These are phyloP conservation scores for Leishmania braziliensis DNA, from an alignment of 208 protist species.

Conservation along the genomic window DNA sequence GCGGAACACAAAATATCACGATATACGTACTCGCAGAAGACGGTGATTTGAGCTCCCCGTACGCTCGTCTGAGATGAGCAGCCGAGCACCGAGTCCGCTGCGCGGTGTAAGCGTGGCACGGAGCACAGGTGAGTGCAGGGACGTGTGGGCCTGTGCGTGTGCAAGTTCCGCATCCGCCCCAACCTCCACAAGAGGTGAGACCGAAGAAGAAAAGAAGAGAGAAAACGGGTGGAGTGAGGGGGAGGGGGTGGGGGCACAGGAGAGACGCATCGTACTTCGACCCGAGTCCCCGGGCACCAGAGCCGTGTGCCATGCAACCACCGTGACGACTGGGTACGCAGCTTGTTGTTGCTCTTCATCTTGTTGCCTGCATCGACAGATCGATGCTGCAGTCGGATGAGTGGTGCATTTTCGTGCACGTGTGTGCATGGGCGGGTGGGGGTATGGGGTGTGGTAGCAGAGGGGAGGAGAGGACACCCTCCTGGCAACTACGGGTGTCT, in stretches of 20 bases:
- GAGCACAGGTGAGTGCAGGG: not conserved
- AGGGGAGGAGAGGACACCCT: too few species aligned
- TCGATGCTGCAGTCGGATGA: too few species aligned
- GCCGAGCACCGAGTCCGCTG: not conserved
- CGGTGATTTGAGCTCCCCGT: not conserved
- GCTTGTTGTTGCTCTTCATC: not conserved
- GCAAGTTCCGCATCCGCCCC: too few species aligned
- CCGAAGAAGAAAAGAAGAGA: not conserved
- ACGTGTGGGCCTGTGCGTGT: not conserved
- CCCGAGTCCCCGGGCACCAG: not conserved
- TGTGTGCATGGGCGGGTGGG: not conserved
- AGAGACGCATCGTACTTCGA: not conserved
- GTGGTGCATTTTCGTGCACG: not conserved
- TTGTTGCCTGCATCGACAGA: not conserved
- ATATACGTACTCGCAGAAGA: not conserved
- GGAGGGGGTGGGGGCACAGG: not conserved
- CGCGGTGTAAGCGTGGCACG: not conserved
- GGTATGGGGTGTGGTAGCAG: slow-evolving; percentile 2
- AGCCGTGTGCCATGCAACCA: not conserved
- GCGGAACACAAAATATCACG: not conserved
- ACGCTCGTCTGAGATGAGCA: not conserved
- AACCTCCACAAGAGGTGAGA: not conserved
- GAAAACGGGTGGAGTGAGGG: not conserved
- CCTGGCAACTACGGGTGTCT: not conserved
- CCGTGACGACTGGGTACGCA: not conserved